These are phyloP conservation scores for Hypocreales sp. DNA, from an alignment of 2,329 filamentous ascomycete species.

Conservation along the genomic window DNA sequence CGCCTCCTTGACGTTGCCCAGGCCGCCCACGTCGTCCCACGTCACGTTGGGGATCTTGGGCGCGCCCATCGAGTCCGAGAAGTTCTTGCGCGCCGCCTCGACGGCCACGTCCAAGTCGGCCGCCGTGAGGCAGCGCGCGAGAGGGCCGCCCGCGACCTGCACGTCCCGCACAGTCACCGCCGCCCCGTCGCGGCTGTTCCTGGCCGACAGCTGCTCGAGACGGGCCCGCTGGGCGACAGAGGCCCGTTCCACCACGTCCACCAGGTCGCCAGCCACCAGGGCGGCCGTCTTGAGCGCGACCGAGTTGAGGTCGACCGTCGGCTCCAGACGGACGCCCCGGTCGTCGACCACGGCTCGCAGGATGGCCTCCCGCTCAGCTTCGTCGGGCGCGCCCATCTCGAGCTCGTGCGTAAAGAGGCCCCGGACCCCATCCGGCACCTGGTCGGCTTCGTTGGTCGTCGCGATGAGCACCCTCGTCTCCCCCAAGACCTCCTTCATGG, in stretches of 20 bases:
- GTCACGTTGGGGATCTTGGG: conserved; percentile 96
- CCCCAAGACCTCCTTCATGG: conserved; percentile 70
- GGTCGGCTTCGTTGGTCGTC: conserved; percentile 89
- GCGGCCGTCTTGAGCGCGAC: conserved; percentile 93
- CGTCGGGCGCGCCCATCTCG: conserved; percentile 84
- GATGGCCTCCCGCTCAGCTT: conserved; percentile 81
- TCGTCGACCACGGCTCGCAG: conserved; percentile 64
- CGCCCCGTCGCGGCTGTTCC: conserved; percentile 19
- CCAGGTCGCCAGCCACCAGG: conserved; percentile 81
- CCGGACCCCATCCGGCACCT: conserved; percentile 78
- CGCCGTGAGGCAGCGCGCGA: conserved; percentile 63
- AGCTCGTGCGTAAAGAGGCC: conserved; percentile 91
- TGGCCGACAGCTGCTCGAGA: conserved; percentile 53
- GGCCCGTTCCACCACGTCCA: conserved; percentile 87
- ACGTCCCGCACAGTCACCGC: conserved; percentile 61
- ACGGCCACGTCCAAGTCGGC: conserved; percentile 85
- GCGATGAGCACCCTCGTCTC: conserved; percentile 74
- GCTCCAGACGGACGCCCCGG: conserved; percentile 59
- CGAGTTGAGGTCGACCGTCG: conserved; percentile 67
- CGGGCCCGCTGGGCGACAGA: conserved; percentile 61
- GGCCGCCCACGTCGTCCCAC: conserved; percentile 90
- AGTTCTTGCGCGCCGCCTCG: conserved; percentile 91
- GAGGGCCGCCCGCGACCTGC: conserved; percentile 71
- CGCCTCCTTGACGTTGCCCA: conserved; percentile 91
- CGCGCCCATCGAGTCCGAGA: conserved; percentile 90